Conservation (phyloP, 768 basidiomycete genomes). For the Mrakia hoshinonis region DNA sequence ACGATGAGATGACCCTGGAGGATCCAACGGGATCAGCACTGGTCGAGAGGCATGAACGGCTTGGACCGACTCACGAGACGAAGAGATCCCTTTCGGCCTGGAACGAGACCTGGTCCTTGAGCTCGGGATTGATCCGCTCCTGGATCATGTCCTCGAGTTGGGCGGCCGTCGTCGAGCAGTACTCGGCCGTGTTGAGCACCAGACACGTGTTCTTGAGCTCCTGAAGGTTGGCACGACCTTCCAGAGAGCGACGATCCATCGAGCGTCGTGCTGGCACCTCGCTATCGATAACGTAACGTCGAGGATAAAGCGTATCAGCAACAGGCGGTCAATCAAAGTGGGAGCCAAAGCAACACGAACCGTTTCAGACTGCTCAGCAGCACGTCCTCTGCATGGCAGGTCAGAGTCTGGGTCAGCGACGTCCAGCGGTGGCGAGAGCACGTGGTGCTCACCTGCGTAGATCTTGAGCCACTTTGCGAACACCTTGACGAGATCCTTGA, state of each 20-base stretch:
- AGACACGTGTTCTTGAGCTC: conserved; percentile 75
- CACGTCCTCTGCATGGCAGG: conserved; percentile 66
- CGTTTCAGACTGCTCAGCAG: conserved; percentile 64
- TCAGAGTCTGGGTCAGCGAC: background rate
- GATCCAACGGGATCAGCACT: background rate
- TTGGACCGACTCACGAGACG: conserved; percentile 54
- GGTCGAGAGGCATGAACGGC: background rate
- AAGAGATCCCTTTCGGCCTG: conserved; percentile 82
- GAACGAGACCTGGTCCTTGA: conserved; percentile 68
- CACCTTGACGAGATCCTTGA: conserved; percentile 69
- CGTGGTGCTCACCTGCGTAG: conserved; percentile 62
- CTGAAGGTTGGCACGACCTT: conserved; percentile 64
- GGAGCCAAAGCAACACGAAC: conserved; percentile 41
- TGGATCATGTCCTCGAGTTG: conserved; percentile 92
- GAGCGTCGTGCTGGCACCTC: conserved; percentile 13
- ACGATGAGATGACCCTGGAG: conserved; percentile 68
- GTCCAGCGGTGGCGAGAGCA: background rate
- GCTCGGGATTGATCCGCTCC: conserved; percentile 66
- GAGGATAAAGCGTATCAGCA: background rate
- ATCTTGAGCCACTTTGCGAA: conserved; percentile 91
- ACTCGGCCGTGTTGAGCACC: conserved; percentile 95
- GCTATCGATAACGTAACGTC: background rate
- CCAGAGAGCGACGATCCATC: conserved; percentile 58
- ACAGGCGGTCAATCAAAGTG: background rate
- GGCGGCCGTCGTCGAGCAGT: conserved; percentile 81